Conservation (phyloP, 1,284 basidiomycete species). For the Ustilago hordei region DNA sequence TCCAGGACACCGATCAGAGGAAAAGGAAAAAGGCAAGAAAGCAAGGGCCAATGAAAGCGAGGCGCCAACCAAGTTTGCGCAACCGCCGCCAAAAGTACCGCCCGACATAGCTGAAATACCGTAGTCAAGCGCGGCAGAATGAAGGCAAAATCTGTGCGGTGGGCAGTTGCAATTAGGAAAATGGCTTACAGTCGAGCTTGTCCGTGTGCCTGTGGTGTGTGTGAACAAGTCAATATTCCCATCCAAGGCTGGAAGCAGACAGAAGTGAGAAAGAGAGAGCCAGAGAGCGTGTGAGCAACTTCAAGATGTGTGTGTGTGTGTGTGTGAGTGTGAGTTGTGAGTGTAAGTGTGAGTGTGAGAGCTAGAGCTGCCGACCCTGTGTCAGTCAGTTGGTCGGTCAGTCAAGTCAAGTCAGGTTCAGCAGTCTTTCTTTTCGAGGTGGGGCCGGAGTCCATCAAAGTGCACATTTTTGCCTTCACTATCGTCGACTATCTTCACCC, state of each 20-base stretch:
- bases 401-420: constrained; percentile 1
- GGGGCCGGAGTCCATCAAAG: constrained; percentile 25
- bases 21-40: constrained; percentile 2
- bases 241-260: neutral
- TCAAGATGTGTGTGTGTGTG: neutral
- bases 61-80: neutral
- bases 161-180: constrained; percentile 2
- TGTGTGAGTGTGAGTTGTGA: no score
- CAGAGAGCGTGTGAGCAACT: constrained; percentile 4
- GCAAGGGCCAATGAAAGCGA: constrained; percentile 4
- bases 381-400: constrained; percentile 25
- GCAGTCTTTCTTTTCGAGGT: constrained; percentile 6
- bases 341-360: constrained; percentile 1
- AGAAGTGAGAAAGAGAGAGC: neutral
- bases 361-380: constrained; percentile 20
- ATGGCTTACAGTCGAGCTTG: neutral
- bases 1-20: constrained; percentile 8
- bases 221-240: neutral
- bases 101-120: constrained; percentile 3
- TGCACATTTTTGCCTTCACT: constrained; percentile 1
- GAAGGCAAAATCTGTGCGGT: neutral
- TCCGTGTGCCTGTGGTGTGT: neutral
- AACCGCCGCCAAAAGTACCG: neutral
- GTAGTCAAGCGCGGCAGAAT: neutral
- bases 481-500: neutral